Base-by-base conservation (phyloP, 345 rosid species). In the Euphorbia peplus region DNA sequence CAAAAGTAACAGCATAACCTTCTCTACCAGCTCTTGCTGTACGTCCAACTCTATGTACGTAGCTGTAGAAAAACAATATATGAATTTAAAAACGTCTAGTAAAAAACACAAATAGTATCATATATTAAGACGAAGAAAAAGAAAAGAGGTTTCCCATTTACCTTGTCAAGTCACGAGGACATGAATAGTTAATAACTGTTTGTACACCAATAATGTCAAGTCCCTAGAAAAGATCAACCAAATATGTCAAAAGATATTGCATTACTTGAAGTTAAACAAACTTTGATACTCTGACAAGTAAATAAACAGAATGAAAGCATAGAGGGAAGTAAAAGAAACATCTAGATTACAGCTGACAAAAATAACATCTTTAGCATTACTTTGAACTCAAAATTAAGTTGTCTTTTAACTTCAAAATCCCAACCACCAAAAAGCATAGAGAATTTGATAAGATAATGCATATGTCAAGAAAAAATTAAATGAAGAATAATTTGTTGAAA, bases 1-100 rank as follows among this genome's bases (percentile, higher is more conserved):
- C 77, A 73, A 95, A 88, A 26, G 98, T 95, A 66, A 95, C 99
- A 52, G 99, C 99, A 78, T 85, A 95, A 69, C 99, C 98, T 81
- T 90, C 88, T 82, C 96, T 87, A 11, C 99, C 99, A 73, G 99
- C 99, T 87, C 99, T 86, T 63, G 99, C 99, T 57, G 97, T 91
- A 63, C 97, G 89, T 68, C 99, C 99, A 16, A 95, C 99, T 76
- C 97, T 86, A 77, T 95, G 99, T 77, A 90, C 87, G 70, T 95
- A 91, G 73, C 99, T 95, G 87, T 68, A 68, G 54, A 18, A 50
- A 50, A 60, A 37, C 59, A 19, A 52, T n/a, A 5, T 30, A 21
- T 24, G 24, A 62, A 37, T 26, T 9, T 15, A 3, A 13, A 24
- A 22, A 11, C 10, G 16, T 32, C 37, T 32, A 32, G 37, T 6